A percentile compares a stretch with the other conserved stretches of the same genome.
phyloP scores from a whole-genome alignment of 768 basidiomycete genomes.

The Boletus barrowsii region DNA sequence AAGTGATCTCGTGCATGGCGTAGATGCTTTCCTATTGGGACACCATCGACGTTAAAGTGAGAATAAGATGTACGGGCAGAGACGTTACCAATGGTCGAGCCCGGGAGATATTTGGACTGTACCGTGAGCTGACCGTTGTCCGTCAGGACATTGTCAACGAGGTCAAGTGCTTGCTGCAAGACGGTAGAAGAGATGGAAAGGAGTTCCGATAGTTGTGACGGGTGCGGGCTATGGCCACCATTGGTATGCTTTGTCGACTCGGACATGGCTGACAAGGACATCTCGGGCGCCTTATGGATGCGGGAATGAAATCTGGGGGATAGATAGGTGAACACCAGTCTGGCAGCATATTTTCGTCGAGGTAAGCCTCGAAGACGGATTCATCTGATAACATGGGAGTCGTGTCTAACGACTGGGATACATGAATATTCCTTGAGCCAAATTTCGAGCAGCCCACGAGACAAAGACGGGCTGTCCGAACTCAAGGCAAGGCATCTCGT shows the following conservation, averaged over 20 bases:
- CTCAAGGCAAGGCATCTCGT: conserved; percentile 67
- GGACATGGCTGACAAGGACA: conserved; percentile 25
- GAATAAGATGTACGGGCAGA: neutral
- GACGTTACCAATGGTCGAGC: conserved; percentile 75
- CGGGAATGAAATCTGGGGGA: neutral
- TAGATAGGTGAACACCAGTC: conserved; percentile 18
- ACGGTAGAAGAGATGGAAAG: conserved; percentile 66
- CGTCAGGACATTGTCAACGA: conserved; percentile 62
- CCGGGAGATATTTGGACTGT: conserved; percentile 74
- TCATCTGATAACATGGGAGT: conserved; percentile 13
- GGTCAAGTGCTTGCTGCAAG: conserved; percentile 68
- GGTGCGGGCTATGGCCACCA: neutral
- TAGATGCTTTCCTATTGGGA: conserved; percentile 71
- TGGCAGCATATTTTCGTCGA: conserved; percentile 15
- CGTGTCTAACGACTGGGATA: neutral
- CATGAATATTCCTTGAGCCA: conserved; percentile 61
- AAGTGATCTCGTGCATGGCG: conserved; percentile 87
- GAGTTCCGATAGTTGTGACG: conserved; percentile 48
- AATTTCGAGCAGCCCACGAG: conserved; percentile 73
- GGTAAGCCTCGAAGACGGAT: conserved; percentile 25
- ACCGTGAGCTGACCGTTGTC: conserved; percentile 67
- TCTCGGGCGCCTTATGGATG: neutral
- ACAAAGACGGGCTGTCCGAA: conserved; percentile 56
- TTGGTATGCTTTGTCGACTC: conserved; percentile 3
- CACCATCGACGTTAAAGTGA: neutral